Evolutionary conservation across 139 green algal genomes (phyloP).

Genomic region (Pseudopediastrum boryanum): DNA sequence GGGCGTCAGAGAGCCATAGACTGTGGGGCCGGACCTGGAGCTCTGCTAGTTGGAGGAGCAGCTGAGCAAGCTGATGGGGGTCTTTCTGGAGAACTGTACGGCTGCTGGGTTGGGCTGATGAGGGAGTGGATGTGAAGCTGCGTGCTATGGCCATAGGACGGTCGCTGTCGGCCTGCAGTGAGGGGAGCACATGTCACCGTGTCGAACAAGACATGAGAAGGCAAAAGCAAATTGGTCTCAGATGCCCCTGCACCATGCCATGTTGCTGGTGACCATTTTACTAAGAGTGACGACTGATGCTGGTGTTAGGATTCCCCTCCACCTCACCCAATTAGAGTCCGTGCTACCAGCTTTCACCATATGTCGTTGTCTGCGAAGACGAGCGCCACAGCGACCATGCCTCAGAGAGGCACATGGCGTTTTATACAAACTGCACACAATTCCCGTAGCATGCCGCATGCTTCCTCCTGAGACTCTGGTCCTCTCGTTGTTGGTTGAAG

Average conservation of each 20-base stretch:
- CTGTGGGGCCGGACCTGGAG: constrained; percentile 30
- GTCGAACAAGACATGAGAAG: neutral
- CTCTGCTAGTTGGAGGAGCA: constrained; percentile 24
- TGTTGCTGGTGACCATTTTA: too few species aligned
- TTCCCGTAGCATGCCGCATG: too few species aligned
- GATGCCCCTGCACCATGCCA: neutral
- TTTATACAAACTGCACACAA: too few species aligned
- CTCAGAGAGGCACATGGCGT: too few species aligned
- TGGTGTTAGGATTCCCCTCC: too few species aligned
- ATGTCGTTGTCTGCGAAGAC: too few species aligned
- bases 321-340: too few species aligned
- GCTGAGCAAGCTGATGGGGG: constrained; percentile 21
- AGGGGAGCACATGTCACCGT: neutral
- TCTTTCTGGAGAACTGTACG: constrained; percentile 27
- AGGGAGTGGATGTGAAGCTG: neutral
- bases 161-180: neutral
- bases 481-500: too few species aligned
- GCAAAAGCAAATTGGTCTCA: neutral
- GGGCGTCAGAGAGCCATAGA: constrained; percentile 23
- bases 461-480: too few species aligned
- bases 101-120: neutral
- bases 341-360: too few species aligned
- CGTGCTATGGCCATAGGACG: neutral
- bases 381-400: too few species aligned
- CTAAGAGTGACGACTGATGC: too few species aligned